These are phyloP conservation scores for Elongisporangium undulatum DNA, from an alignment of 352 stramenopile genomes.

Conservation along the genomic window DNA sequence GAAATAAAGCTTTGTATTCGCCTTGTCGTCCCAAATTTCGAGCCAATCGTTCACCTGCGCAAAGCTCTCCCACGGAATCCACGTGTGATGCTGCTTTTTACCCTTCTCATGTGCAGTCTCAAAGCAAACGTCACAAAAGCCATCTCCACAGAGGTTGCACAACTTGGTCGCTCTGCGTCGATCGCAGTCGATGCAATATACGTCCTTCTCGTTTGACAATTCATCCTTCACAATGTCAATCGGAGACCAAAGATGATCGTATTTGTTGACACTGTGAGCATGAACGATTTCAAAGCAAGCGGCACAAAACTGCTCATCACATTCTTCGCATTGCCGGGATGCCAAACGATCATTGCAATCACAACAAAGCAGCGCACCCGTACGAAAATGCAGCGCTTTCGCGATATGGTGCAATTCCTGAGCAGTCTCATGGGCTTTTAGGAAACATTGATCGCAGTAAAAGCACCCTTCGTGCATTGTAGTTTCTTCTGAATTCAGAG, in stretches of 20 bases:
- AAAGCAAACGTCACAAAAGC: slow-evolving; percentile 69
- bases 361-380: slow-evolving; percentile 42
- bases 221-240: slow-evolving; percentile 58
- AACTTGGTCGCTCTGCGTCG: slow-evolving; percentile 31
- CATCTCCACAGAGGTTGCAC: slow-evolving; percentile 79
- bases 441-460: slow-evolving; percentile 67
- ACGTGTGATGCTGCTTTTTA: slow-evolving; percentile 61
- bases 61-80: slow-evolving; percentile 46
- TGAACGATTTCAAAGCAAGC: slow-evolving; percentile 41
- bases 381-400: slow-evolving; percentile 42
- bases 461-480: slow-evolving; percentile 22
- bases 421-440: slow-evolving; percentile 34
- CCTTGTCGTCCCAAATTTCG: slow-evolving; percentile 57
- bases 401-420: slow-evolving; percentile 35
- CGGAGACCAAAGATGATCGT: slow-evolving; percentile 27
- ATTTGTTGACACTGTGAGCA: slow-evolving; percentile 21
- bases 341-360: slow-evolving; percentile 45
- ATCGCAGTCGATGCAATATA: slow-evolving; percentile 70
- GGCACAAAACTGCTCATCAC: slow-evolving; percentile 58
- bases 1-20: slow-evolving; percentile 45
- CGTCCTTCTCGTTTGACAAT: slow-evolving; percentile 41
- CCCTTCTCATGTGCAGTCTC: slow-evolving; percentile 39
- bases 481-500: slow-evolving; percentile 1
- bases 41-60: slow-evolving; percentile 62
- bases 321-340: slow-evolving; percentile 43